phyloP scores from a whole-genome alignment of 129 eudicot species.

The Tagetes patula region DNA sequence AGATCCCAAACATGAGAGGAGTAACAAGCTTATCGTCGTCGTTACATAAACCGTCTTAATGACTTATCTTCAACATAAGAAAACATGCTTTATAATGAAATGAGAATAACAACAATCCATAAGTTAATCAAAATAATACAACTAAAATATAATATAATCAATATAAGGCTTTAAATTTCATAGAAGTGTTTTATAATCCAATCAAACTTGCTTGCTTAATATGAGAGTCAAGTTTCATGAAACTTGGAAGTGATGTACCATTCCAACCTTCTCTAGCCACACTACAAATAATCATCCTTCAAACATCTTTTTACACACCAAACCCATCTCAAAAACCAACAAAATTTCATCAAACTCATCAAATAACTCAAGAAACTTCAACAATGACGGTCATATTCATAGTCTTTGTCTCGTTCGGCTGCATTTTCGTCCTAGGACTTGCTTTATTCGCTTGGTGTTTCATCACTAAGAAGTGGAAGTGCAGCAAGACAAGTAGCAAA shows the following conservation, averaged over 20 bases:
- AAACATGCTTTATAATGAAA: background rate
- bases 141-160: background rate
- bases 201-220: conserved; percentile 49
- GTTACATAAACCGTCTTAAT: background rate
- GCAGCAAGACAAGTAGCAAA: conserved; percentile 39
- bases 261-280: conserved; percentile 19
- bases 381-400: conserved; percentile 48
- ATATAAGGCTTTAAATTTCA: background rate
- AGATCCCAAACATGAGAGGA: background rate
- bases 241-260: conserved; percentile 55
- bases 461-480: conserved; percentile 54
- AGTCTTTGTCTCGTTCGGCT: conserved; percentile 57
- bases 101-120: background rate
- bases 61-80: too few species aligned
- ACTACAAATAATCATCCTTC: conserved; percentile 38
- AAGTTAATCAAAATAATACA: background rate
- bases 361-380: conserved; percentile 6
- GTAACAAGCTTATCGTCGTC: background rate
- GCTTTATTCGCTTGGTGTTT: conserved; percentile 50
- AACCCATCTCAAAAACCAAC: conserved; percentile 27
- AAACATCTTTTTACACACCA: conserved; percentile 22
- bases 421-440: conserved; percentile 49
- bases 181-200: conserved; percentile 62
- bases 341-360: background rate
- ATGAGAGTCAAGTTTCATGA: conserved; percentile 53